Evolutionary conservation across 495 filamentous ascomycete species (phyloP).

Genomic region (Acidiella bohemica): DNA sequence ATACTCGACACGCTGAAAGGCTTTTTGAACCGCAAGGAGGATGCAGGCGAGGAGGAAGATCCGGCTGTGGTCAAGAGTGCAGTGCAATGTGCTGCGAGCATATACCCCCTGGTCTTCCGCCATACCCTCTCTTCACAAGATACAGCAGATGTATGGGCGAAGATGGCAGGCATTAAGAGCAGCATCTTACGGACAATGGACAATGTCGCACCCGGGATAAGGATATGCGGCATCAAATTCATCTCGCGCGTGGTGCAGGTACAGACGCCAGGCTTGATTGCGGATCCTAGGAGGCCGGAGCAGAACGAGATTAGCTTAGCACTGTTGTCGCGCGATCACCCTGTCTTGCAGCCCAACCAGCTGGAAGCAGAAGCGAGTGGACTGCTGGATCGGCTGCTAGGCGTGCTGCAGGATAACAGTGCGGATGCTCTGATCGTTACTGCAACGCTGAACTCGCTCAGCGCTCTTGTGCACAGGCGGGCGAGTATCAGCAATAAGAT

Average conservation of each 20-base stretch:
- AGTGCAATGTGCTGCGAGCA: constrained; percentile 72
- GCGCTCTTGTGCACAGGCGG: constrained; percentile 64
- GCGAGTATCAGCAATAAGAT: constrained; percentile 74
- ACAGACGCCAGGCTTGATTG: constrained; percentile 69
- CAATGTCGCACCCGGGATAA: constrained; percentile 56
- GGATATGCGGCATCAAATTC: constrained; percentile 93
- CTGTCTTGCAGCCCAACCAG: constrained; percentile 57
- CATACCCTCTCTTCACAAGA: constrained; percentile 81
- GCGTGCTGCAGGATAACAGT: constrained; percentile 69
- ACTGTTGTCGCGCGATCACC: constrained; percentile 71
- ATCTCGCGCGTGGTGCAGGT: constrained; percentile 82
- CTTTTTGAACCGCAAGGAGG: constrained; percentile 51
- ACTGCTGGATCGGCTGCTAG: constrained; percentile 77
- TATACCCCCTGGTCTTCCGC: constrained; percentile 81
- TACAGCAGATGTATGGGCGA: constrained; percentile 58
- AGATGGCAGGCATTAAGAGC: constrained; percentile 77
- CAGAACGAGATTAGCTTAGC: constrained; percentile 77
- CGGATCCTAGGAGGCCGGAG: constrained; percentile 72
- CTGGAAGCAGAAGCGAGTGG: constrained; percentile 86
- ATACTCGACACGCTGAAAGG: constrained; percentile 63
- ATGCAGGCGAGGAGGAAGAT: constrained; percentile 43
- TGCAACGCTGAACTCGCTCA: constrained; percentile 78
- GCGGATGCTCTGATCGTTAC: constrained; percentile 86
- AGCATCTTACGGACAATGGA: constrained; percentile 85
- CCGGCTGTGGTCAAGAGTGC: constrained; percentile 61